Percentiles rank a stretch among this genome's conserved stretches.
Conservation (phyloP, 192 early-diverging fungal genomes). For the Coemansia sp. region DNA sequence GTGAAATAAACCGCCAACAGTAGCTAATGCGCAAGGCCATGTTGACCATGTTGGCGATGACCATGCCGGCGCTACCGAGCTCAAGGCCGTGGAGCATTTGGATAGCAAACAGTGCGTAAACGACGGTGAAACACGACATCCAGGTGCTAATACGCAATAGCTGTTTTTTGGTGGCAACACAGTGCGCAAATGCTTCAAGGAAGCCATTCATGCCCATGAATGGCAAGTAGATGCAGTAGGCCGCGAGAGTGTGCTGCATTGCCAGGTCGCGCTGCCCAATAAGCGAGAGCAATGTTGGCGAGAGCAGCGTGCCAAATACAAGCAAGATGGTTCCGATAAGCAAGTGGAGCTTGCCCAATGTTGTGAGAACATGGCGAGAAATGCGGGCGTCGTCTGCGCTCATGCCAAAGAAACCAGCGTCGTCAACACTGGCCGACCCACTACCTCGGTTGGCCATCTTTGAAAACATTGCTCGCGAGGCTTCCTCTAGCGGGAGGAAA, state of each 20-base stretch:
- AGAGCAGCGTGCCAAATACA: slow-evolving; percentile 80
- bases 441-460: slow-evolving; percentile 42
- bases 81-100: slow-evolving; percentile 59
- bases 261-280: slow-evolving; percentile 55
- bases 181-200: slow-evolving; percentile 90
- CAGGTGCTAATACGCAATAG: slow-evolving; percentile 63
- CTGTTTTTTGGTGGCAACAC: slow-evolving; percentile 67
- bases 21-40: slow-evolving; percentile 75
- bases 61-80: slow-evolving; percentile 74
- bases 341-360: slow-evolving; percentile 37
- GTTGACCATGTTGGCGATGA: slow-evolving; percentile 84
- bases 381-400: slow-evolving; percentile 12
- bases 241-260: slow-evolving; percentile 59
- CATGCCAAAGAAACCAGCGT: not conserved
- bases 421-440: not conserved
- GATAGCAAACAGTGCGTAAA: slow-evolving; percentile 64
- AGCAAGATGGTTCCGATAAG: slow-evolving; percentile 75
- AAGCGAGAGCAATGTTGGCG: slow-evolving; percentile 59
- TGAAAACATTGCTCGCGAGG: slow-evolving; percentile 80
- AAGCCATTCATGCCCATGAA: slow-evolving; percentile 95
- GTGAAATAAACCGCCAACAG: slow-evolving; percentile 62
- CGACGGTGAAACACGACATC: slow-evolving; percentile 73
- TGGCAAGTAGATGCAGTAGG: slow-evolving; percentile 91
- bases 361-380: slow-evolving; percentile 13
- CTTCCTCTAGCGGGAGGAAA: slow-evolving; percentile 94